phyloP scores from a whole-genome alignment of 129 eudicot species.

The Centrapalus pauciflorus region DNA sequence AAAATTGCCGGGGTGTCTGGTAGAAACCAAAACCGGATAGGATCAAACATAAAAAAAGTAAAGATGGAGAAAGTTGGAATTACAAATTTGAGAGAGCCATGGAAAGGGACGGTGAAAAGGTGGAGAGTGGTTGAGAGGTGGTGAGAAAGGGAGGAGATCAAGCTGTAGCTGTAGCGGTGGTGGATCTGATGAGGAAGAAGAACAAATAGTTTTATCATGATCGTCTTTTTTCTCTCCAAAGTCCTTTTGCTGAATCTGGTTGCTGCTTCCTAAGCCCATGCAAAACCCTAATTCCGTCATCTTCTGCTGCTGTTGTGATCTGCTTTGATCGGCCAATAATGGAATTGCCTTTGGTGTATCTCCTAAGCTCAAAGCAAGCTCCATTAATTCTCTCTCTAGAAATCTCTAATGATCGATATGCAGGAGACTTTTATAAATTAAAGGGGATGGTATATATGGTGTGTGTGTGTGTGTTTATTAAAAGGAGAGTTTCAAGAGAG shows the following conservation, averaged over 20 bases:
- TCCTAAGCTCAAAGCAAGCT: slow-evolving; percentile 89
- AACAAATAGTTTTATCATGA: slow-evolving; percentile 21
- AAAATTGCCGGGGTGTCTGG: not conserved
- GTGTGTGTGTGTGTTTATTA: slow-evolving; percentile 14
- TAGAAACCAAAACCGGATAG: not conserved
- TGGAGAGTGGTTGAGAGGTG: slow-evolving; percentile 39
- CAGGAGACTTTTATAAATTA: slow-evolving; percentile 22
- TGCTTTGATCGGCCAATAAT: slow-evolving; percentile 32
- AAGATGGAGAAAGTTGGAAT: slow-evolving; percentile 1
- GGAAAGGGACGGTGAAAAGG: slow-evolving; percentile 47
- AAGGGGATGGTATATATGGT: slow-evolving; percentile 14
- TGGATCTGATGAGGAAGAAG: slow-evolving; percentile 51
- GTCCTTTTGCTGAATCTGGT: slow-evolving; percentile 12
- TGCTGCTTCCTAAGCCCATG: slow-evolving; percentile 43
- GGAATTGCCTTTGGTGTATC: slow-evolving; percentile 51
- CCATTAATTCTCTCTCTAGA: slow-evolving; percentile 45
- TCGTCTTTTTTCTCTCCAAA: not conserved
- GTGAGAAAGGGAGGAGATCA: slow-evolving; percentile 80
- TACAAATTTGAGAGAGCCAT: slow-evolving; percentile 71
- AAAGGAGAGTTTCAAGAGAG: slow-evolving; percentile 20
- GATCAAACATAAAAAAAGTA: not conserved
- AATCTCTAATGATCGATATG: slow-evolving; percentile 22
- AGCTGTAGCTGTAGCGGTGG: slow-evolving; percentile 72
- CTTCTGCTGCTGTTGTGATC: slow-evolving; percentile 23
- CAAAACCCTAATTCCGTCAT: slow-evolving; percentile 56